Percentiles rank a stretch among this genome's conserved stretches.
These are phyloP conservation scores for Metroxylon sagu DNA, from an alignment of 176 grass and related monocot species.

Conservation along the genomic window DNA sequence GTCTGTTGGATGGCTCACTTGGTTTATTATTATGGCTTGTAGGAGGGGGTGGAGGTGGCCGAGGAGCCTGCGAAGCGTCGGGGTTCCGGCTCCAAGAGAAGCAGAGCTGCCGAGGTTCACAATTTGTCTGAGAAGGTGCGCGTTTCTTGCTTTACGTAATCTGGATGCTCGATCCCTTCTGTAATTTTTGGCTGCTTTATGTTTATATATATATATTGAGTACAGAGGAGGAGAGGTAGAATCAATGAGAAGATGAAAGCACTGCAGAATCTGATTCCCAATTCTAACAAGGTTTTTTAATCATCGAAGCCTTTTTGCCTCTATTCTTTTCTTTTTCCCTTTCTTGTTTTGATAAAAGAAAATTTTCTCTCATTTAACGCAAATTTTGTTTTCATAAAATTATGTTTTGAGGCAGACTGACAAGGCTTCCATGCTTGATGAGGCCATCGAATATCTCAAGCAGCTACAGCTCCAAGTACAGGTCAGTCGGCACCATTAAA, in stretches of 20 bases:
- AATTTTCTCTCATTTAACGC: not conserved
- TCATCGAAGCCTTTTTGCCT: too few species aligned
- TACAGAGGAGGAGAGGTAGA: constrained; percentile 77
- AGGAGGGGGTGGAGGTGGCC: constrained; percentile 59
- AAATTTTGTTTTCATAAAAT: constrained; percentile 2
- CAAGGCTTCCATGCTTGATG: constrained; percentile 97
- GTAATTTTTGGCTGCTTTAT: not conserved
- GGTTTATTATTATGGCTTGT: not conserved
- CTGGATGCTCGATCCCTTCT: not conserved
- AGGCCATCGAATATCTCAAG: constrained; percentile 95
- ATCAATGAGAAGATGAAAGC: constrained; percentile 99
- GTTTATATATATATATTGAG: not conserved
- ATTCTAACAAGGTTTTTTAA: constrained; percentile 87
- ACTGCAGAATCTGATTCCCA: constrained; percentile 84
- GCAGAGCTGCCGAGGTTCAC: constrained; percentile 89
- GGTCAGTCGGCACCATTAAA: constrained; percentile 19
- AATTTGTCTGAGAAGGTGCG: constrained; percentile 97
- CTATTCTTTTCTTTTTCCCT: not conserved
- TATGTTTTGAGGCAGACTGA: constrained; percentile 47
- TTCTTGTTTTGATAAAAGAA: too few species aligned
- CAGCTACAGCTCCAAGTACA: constrained; percentile 96
- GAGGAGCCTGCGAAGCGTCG: constrained; percentile 41
- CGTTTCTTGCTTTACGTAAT: not conserved
- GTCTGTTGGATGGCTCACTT: not conserved
- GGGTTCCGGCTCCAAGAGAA: constrained; percentile 72